Base-by-base conservation (phyloP, 129 eudicot genomes). In the Chrysanthemum lavandulifolium region DNA sequence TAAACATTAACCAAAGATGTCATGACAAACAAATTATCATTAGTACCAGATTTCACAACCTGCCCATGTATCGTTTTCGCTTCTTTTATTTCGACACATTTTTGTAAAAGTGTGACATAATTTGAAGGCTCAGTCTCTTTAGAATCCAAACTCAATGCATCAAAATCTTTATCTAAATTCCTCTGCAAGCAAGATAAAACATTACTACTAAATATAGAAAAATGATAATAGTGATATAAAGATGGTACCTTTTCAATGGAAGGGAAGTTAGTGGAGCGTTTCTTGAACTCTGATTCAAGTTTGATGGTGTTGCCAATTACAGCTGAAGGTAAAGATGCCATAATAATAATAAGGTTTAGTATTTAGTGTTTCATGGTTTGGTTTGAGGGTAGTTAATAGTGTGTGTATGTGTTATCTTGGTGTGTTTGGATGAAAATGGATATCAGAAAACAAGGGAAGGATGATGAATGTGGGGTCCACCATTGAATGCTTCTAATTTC, bases 1-100 rank as follows among this genome's bases (percentile, higher is more conserved):
- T 93, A 93, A 21, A 80, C 96, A 83, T 93, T 89, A 15, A 89
- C 86, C 10, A 93, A 82, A 68, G 81, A 85, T 12, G 96, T 89
- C 95, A 85, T 87, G 63, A 89, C 82, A 75, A 82, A 93, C 81
- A 82, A 47, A 60, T 87, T 92, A 53, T 82, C 52, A 25, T 71
- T 74, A 13, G 74, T 61, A 57, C 96, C 96, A 13, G 88, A 82
- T 76, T 93, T 93, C 8, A 84, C 48, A 15, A 93, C 81, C 55
- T 93, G 95, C 27, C 75, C 95, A 79, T 93, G 98, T 47, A 93
- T 43, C 16, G 61, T 40, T 50, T 86, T 82, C 6, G 87, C 76
- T 33, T 80, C 62, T 25, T 79, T 87, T 64, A 87, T 25, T 19
- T 19, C 21, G n/a, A 93, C 54, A 77, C 98, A 93, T 82, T 87